Conservation (phyloP, 1,284 basidiomycete species). For the Spongispora temasekensis region DNA sequence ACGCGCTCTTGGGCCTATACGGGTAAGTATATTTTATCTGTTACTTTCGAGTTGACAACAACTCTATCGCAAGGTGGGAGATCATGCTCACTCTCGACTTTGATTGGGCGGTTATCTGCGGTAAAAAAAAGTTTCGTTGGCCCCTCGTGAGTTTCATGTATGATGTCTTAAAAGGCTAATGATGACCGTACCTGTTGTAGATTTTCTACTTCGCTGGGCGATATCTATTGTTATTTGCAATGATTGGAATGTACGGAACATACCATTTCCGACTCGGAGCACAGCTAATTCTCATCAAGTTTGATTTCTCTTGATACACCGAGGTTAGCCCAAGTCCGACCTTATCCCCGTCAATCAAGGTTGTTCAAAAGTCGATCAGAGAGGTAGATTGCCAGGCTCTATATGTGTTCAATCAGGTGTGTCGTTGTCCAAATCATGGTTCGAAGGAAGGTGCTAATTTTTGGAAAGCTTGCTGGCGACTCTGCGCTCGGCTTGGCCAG, state of each 20-base stretch:
- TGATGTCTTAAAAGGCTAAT: background rate
- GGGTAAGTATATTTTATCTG: slow-evolving; percentile 18
- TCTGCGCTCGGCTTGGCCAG: slow-evolving; percentile 36
- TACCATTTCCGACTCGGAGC: background rate
- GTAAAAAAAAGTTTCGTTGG: slow-evolving; percentile 36
- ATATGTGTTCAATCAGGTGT: slow-evolving; percentile 38
- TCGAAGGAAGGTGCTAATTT: slow-evolving; percentile 1
- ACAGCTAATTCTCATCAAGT: slow-evolving; percentile 20
- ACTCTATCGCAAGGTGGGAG: slow-evolving; percentile 27
- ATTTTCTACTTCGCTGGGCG: slow-evolving; percentile 34
- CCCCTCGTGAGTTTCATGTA: slow-evolving; percentile 25
- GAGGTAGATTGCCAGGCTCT: slow-evolving; percentile 29
- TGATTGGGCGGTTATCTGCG: slow-evolving; percentile 32
- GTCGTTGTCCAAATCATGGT: background rate
- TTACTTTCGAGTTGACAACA: slow-evolving; percentile 5
- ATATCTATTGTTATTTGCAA: slow-evolving; percentile 34
- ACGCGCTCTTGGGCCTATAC: slow-evolving; percentile 31
- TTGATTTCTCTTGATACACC: slow-evolving; percentile 32
- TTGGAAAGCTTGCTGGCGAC: slow-evolving; percentile 34
- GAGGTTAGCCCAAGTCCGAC: slow-evolving; percentile 14
- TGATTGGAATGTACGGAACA: slow-evolving; percentile 33
- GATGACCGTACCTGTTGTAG: slow-evolving; percentile 9
- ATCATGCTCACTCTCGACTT: slow-evolving; percentile 33
- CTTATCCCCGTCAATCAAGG: background rate
- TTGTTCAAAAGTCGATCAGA: slow-evolving; percentile 11